These are phyloP conservation scores for Flueggea neowawraea DNA, from an alignment of 441 rosid species.

Conservation along the genomic window DNA sequence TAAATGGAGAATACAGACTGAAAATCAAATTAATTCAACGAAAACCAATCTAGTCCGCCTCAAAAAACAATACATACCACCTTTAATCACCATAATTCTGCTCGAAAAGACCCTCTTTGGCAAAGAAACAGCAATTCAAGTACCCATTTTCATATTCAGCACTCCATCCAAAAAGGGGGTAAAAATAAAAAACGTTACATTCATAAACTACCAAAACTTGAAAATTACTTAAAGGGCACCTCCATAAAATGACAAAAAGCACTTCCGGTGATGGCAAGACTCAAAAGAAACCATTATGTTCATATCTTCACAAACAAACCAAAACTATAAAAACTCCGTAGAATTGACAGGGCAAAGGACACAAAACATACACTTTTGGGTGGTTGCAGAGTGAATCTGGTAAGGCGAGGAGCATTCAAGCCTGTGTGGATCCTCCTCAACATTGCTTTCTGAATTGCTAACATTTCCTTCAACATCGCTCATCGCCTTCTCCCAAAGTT, in stretches of 20 bases:
- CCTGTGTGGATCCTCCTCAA: constrained; percentile 44
- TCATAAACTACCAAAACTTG: not conserved
- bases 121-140: not conserved
- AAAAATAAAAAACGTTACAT: not conserved
- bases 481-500: not conserved
- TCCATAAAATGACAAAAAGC: not conserved
- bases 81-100: not conserved
- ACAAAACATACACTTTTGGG: constrained; percentile 53
- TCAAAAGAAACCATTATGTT: not conserved
- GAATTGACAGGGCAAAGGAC: not conserved
- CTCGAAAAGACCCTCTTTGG: not conserved
- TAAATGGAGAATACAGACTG: too few relatives aligned
- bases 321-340: not conserved
- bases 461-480: not conserved
- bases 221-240: not conserved
- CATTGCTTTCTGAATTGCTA: constrained; percentile 18
- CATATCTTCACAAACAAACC: not conserved
- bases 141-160: not conserved
- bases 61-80: too few relatives aligned
- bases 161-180: not conserved
- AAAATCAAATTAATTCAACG: too few relatives aligned
- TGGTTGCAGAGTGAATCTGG: constrained; percentile 58
- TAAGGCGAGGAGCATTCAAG: constrained; percentile 48
- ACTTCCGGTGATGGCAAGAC: not conserved
- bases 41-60: too few relatives aligned